Evolutionary conservation across 2,329 filamentous ascomycete species (phyloP).

Genomic region (Calonectria pseudoturangicola): DNA sequence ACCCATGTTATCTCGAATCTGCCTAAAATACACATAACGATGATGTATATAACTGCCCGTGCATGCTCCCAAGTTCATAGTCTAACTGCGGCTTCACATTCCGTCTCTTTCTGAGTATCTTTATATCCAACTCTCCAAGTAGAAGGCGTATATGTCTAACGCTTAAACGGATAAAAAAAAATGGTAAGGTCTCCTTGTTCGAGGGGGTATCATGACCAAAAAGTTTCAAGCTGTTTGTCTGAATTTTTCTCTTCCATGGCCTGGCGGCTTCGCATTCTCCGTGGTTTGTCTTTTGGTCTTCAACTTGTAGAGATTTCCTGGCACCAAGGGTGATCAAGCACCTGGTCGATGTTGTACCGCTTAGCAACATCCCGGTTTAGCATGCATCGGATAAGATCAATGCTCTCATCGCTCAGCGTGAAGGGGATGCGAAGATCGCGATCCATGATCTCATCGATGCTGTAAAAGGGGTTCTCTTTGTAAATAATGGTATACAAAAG

Average conservation of each 20-base stretch:
- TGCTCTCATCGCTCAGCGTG: conserved; percentile 91
- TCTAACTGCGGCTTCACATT: conserved; percentile 19
- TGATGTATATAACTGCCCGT: conserved; percentile 32
- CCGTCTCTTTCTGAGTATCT: conserved; percentile 22
- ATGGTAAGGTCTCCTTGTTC: conserved; percentile 44
- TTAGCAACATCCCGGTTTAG: conserved; percentile 90
- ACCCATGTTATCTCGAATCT: conserved; percentile 13
- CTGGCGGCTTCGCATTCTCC: conserved; percentile 36
- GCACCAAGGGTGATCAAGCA: conserved; percentile 92
- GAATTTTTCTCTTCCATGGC: conserved; percentile 35
- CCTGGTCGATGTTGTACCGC: conserved; percentile 89
- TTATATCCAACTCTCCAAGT: conserved; percentile 31
- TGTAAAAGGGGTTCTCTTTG: conserved; percentile 99
- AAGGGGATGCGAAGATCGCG: conserved; percentile 94
- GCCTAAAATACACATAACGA: conserved; percentile 22
- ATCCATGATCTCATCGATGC: conserved; percentile 99
- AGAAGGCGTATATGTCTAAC: conserved; percentile 45
- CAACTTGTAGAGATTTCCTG: conserved; percentile 45
- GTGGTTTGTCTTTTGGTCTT: conserved; percentile 30
- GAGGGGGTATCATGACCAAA: conserved; percentile 52
- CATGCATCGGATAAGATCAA: conserved; percentile 94
- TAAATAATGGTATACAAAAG: conserved; percentile 99
- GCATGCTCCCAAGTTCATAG: conserved; percentile 29
- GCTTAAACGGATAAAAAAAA: conserved; percentile 44
- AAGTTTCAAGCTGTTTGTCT: conserved; percentile 37